A percentile compares a stretch with the other conserved stretches of the same genome.
Conservation (phyloP, 257 asterid genomes). For the Salvia hispanica region DNA sequence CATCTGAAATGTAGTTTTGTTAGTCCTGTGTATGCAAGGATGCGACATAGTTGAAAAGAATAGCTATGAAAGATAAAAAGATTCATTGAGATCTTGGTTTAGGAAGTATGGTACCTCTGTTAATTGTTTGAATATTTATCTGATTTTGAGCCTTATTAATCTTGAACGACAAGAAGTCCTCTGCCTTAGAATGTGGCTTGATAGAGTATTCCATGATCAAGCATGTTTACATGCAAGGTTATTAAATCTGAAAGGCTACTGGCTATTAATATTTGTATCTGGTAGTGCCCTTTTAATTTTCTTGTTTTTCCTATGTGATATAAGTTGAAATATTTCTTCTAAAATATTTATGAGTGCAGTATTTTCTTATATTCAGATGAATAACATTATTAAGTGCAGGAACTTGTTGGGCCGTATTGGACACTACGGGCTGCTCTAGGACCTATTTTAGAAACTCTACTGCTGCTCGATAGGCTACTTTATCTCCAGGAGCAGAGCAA, state of each 20-base stretch:
- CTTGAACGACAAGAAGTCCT: not conserved
- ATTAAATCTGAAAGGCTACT: no score
- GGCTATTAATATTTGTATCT: not conserved
- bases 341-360: no score
- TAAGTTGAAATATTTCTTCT: no score
- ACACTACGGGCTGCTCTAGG: conserved; percentile 90
- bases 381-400: conserved; percentile 51
- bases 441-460: conserved; percentile 75
- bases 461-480: conserved; percentile 81
- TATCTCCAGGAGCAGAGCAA: conserved; percentile 80
- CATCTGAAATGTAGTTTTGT: not conserved
- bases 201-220: not conserved
- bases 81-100: not conserved
- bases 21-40: not conserved
- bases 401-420: conserved; percentile 88
- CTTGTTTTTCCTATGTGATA: no score
- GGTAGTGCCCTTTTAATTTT: not conserved
- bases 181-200: not conserved
- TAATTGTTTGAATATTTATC: not conserved
- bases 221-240: not conserved
- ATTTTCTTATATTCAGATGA: conserved; percentile 16
- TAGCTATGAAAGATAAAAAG: not conserved
- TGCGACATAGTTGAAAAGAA: not conserved
- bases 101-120: not conserved
- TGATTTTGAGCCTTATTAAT: not conserved